Conservation (phyloP, 1,139 yeast genomes). For the Protomyces inundatus region DNA sequence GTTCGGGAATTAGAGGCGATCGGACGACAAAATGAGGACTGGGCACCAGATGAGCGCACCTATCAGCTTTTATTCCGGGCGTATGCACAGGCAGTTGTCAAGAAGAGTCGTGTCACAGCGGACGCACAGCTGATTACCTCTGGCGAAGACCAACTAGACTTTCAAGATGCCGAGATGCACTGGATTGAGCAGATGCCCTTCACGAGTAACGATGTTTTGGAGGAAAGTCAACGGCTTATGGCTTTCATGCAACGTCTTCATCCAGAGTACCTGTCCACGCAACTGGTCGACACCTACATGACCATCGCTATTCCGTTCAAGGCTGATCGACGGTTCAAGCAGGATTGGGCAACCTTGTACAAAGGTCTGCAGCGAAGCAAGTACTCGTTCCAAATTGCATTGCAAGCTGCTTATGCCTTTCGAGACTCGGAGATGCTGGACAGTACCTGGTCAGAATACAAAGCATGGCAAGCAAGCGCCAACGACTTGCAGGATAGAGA, state of each 20-base stretch:
- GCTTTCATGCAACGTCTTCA: not conserved
- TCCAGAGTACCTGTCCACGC: slow-evolving; percentile 10
- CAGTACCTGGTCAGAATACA: slow-evolving; percentile 25
- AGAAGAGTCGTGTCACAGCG: not conserved
- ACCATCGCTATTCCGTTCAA: slow-evolving; percentile 16
- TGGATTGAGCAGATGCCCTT: slow-evolving; percentile 16
- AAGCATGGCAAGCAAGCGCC: slow-evolving; percentile 5
- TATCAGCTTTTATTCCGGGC: slow-evolving; percentile 25
- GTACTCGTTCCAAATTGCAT: slow-evolving; percentile 21
- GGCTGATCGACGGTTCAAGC: slow-evolving; percentile 11
- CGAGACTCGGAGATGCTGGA: slow-evolving; percentile 14
- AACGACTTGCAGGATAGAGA: not conserved
- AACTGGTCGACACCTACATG: slow-evolving; percentile 25
- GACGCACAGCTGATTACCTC: not conserved
- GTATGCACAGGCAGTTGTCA: slow-evolving; percentile 24
- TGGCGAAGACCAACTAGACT: not conserved
- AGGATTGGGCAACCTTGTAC: slow-evolving; percentile 19
- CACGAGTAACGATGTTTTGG: slow-evolving; percentile 14
- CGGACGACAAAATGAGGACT: not conserved
- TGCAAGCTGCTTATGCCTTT: slow-evolving; percentile 24
- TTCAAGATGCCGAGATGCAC: not conserved
- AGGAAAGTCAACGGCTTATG: slow-evolving; percentile 16
- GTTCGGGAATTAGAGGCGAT: slow-evolving; percentile 9
- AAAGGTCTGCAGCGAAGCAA: not conserved
- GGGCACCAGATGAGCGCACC: slow-evolving; percentile 19